phyloP scores from a whole-genome alignment of 2,329 filamentous ascomycete species.

The Aspergillus jensenii region DNA sequence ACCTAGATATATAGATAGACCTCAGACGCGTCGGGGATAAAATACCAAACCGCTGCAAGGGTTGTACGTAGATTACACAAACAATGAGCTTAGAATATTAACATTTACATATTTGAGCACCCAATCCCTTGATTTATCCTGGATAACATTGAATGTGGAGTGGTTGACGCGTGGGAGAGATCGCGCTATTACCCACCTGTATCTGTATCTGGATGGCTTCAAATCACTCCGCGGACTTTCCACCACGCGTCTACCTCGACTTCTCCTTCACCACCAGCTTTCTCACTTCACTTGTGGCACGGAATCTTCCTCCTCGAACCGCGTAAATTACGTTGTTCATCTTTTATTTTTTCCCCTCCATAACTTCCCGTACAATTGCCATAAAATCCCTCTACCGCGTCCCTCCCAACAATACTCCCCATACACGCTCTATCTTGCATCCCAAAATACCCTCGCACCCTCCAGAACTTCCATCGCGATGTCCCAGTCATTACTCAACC shows the following conservation, averaged over 20 bases:
- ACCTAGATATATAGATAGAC: neutral
- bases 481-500: constrained; percentile 20
- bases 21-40: neutral
- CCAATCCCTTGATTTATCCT: neutral
- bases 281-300: neutral
- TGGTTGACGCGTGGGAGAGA: constrained; percentile 7
- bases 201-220: constrained; percentile 2
- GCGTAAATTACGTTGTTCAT: neutral
- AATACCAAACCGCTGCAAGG: neutral
- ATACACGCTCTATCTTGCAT: neutral
- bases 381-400: neutral
- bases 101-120: neutral
- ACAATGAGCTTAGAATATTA: neutral
- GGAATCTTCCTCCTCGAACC: neutral
- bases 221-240: neutral
- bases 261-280: neutral
- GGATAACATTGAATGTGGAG: constrained; percentile 2
- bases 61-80: neutral
- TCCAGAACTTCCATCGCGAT: neutral
- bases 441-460: neutral
- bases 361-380: neutral
- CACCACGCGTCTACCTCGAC: constrained; percentile 8
- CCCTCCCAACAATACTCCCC: neutral
- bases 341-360: neutral
- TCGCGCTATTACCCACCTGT: constrained; percentile 7